Evolutionary conservation across 2,329 filamentous ascomycete species (phyloP), one percentile per base, ranked within the genome.

Genomic region (Tetracladium maxilliforme): DNA sequence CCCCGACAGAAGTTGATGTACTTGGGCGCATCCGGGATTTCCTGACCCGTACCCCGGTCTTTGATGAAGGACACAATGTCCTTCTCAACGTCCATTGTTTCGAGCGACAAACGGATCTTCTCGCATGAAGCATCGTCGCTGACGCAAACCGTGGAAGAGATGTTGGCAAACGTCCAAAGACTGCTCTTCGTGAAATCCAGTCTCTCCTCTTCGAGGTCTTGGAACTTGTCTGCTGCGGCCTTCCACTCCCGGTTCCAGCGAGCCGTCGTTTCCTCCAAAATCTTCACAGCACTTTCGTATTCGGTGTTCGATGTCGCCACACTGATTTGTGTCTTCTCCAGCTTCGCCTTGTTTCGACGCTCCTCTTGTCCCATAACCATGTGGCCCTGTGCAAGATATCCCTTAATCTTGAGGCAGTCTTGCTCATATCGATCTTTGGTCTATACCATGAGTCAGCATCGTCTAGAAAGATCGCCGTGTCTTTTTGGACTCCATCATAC

Each of bases 301-400:
- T 95, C 90, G 22, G 72, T 75, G 52, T 92, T 95, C 32, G 86
- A 86, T 6, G 75, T 74, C 1, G 86, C 86, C 30, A 98, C 67
- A 42, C 86, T 92, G 40, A 94, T 90, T 48, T 98, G 90, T 2
- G 90, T 95, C 65, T 98, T 98, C 51, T 98, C 90, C 21, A 98
- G 67, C 53, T 93, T 95, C 13, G 87, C 86, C 56, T 98, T 98
- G 52, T 98, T 98, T 56, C 93, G 94, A 15, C 90, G 73, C 57
- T 98, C 90, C 48, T 98, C 90, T 41, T 98, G 90, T 10, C 90
- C 90, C 90, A 98, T 98, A 30, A 98, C 90, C 90, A 98, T 98
- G 48, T 98, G 92, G 7, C 90, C 90, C 52, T 98, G 90, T 4
- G 92, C 90, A 5, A 98, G 70, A 45, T 98, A 98, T 19, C 90